A percentile compares a stretch with the other conserved stretches of the same genome.
Evolutionary conservation across 2,329 filamentous ascomycete genomes (phyloP).

Genomic region (Chaetomium olivaceum): DNA sequence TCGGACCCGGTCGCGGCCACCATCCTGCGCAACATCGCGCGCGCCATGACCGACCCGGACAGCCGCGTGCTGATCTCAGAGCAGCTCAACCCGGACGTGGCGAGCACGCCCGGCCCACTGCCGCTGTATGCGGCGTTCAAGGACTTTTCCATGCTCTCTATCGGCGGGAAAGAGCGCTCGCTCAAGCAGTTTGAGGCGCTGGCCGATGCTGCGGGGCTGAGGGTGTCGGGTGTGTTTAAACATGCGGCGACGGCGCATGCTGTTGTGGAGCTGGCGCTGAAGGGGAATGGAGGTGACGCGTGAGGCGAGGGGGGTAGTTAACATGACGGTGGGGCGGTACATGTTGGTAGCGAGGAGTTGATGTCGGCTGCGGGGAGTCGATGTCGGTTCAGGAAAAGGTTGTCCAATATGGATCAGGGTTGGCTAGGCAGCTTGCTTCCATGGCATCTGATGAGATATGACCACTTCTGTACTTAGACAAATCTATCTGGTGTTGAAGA

Average conservation of each 20-base stretch:
- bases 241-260: conserved; percentile 29
- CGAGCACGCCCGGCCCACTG: conserved; percentile 14
- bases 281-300: not conserved
- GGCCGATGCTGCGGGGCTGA: conserved; percentile 27
- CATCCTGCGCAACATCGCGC: conserved; percentile 30
- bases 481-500: not conserved
- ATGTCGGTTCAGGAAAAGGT: not conserved
- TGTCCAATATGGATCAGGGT: not conserved
- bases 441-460: not conserved
- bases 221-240: conserved; percentile 25
- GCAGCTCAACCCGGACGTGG: conserved; percentile 27
- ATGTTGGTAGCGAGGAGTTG: not conserved
- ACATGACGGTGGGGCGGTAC: not conserved
- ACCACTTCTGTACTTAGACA: not conserved
- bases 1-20: conserved; percentile 32
- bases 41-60: conserved; percentile 19
- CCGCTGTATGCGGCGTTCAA: conserved; percentile 33
- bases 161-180: conserved; percentile 34
- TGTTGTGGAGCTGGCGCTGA: conserved; percentile 30
- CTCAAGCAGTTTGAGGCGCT: conserved; percentile 27
- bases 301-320: not conserved
- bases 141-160: conserved; percentile 33
- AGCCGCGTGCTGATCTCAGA: conserved; percentile 31
- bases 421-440: not conserved
- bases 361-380: too few relatives aligned